Base-by-base conservation (phyloP, 208 protist genomes). In the Endotrypanum monterogeii region DNA sequence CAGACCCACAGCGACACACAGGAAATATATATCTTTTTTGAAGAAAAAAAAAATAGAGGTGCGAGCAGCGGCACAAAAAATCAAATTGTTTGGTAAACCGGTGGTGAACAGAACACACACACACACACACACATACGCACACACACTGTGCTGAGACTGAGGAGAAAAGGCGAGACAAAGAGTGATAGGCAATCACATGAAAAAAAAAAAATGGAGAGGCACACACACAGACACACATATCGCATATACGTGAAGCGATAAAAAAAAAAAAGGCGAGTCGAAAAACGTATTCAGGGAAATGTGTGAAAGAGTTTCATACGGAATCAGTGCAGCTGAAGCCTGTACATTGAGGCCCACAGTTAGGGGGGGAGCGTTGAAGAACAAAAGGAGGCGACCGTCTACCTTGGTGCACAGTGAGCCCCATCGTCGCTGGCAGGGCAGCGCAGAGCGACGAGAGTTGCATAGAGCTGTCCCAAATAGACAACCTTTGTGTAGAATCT, bases 291-390 rank as follows among this genome's bases (percentile, higher is more conserved):
- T 37, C 9, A 55, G 39, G 5, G 44, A 44, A 55, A 58, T 35
- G 54, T 54, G 67, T 56, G 56, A 54, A 1, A 69, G 72, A 60
- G 54, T 76, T 32, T 9, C 54, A 11, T 12, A 18, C 37, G 37
- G 60, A 18, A 65, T 28, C 20, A 23, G 28, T 1, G 35, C 60
- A 11, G 35, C n/a, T 65, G 60, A 65, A 65, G 57, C 35, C n/a
- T n/a, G n/a, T n/a, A n/a, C n/a, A n/a, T n/a, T n/a, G n/a, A n/a
- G n/a, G n/a, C n/a, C n/a, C n/a, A n/a, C n/a, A n/a, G n/a, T n/a
- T n/a, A n/a, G n/a, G n/a, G n/a, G n/a, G n/a, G n/a, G n/a, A n/a
- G n/a, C n/a, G n/a, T n/a, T n/a, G n/a, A n/a, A n/a, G n/a, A n/a
- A n/a, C n/a, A n/a, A n/a, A n/a, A n/a, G n/a, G n/a, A n/a, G n/a